These are phyloP conservation scores for Starmera pachycereana DNA, from an alignment of 805 yeast genomes.

Conservation along the genomic window DNA sequence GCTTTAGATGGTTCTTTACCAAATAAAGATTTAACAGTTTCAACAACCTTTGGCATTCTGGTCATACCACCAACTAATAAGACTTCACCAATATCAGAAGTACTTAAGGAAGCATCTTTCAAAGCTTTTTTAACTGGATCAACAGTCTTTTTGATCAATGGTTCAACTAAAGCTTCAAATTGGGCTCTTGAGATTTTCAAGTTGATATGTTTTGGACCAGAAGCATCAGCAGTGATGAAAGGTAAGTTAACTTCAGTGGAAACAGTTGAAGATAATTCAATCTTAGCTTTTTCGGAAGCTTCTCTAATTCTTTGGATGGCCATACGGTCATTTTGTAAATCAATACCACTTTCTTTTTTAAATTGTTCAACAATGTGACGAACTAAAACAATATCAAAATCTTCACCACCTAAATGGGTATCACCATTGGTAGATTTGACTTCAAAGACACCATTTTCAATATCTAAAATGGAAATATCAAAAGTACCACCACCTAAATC, in stretches of 20 bases:
- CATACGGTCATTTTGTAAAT: slow-evolving; percentile 20
- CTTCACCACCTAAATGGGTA: slow-evolving; percentile 82
- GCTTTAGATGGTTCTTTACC: slow-evolving; percentile 59
- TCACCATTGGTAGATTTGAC: slow-evolving; percentile 79
- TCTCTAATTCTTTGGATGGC: slow-evolving; percentile 73
- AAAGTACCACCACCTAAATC: slow-evolving; percentile 85
- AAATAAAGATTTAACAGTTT: slow-evolving; percentile 51
- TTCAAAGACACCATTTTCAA: slow-evolving; percentile 74
- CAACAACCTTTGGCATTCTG: slow-evolving; percentile 74
- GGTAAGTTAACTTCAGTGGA: slow-evolving; percentile 62
- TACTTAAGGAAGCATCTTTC: slow-evolving; percentile 59
- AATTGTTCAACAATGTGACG: slow-evolving; percentile 48
- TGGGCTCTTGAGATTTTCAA: slow-evolving; percentile 54
- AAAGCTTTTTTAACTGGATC: slow-evolving; percentile 71
- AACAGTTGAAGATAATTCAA: slow-evolving; percentile 59
- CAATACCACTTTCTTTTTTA: slow-evolving; percentile 33
- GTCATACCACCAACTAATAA: slow-evolving; percentile 86
- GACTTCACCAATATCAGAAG: slow-evolving; percentile 65
- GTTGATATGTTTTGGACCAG: slow-evolving; percentile 52
- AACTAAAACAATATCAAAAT: slow-evolving; percentile 60
- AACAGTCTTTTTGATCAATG: slow-evolving; percentile 55
- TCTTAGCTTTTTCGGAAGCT: slow-evolving; percentile 71
- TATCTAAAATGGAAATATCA: slow-evolving; percentile 69
- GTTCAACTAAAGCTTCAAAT: slow-evolving; percentile 57
- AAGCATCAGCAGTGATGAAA: slow-evolving; percentile 39